Evolutionary conservation across 2,329 filamentous ascomycete species (phyloP).

Genomic region (Calonectria hawksworthii): DNA sequence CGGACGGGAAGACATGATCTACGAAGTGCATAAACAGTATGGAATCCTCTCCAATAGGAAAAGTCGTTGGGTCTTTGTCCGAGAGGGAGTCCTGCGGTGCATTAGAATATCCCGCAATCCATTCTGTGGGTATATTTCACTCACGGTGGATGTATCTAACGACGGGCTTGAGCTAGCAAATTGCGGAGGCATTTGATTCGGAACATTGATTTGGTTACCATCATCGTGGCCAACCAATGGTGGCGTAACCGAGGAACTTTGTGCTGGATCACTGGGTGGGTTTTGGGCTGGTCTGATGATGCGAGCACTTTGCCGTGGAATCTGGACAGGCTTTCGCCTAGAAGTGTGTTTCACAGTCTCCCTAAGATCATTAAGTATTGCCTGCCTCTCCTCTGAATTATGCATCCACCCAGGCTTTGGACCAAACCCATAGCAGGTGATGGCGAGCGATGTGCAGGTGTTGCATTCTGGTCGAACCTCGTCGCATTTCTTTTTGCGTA

Average conservation of each 20-base stretch:
- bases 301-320: neutral
- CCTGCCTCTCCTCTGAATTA: neutral
- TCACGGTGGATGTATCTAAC: neutral
- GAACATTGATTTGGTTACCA: neutral
- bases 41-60: neutral
- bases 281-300: slow-evolving; percentile 17
- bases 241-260: neutral
- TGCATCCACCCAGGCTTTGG: slow-evolving; percentile 23
- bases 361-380: neutral
- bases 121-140: neutral
- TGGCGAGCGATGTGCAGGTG: slow-evolving; percentile 11
- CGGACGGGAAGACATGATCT: slow-evolving; percentile 11
- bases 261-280: neutral
- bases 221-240: neutral
- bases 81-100: too few relatives aligned
- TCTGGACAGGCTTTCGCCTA: neutral
- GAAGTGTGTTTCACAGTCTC: slow-evolving; percentile 9
- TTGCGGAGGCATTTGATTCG: neutral
- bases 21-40: slow-evolving; percentile 22
- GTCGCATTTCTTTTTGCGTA: slow-evolving; percentile 24
- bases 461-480: slow-evolving; percentile 3
- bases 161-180: neutral
- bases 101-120: neutral
- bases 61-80: neutral
- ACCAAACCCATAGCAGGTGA: slow-evolving; percentile 25